Base-by-base conservation (phyloP, 164 flowering plant species). In the Chimonanthus praecox region DNA sequence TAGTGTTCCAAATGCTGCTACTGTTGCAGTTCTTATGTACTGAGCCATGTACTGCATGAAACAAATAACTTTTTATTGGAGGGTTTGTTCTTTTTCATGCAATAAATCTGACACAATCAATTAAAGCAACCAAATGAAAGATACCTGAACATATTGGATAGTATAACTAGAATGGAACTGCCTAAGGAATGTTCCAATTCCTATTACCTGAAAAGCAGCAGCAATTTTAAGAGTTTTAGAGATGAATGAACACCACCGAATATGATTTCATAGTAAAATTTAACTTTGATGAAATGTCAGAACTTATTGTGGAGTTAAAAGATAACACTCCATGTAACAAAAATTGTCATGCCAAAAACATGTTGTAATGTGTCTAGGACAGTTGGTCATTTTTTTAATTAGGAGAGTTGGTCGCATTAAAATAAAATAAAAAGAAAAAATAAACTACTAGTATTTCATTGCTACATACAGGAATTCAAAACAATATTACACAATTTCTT, bases 11-110 rank as follows among this genome's bases (percentile, higher is more conserved):
- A 67, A 73, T 69, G 79, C 63, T 45, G 77, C 9, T 49, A 70
- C 82, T 6, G 72, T 67, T 7, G 58, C 6, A 7, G 75, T 49
- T 58, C 76, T 64, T 46, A 76, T 63, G 54, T 79, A 73, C 64
- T 79, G 82, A 67, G 79, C 76, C 74, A 79, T 79, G 73, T 79
- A 76, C 82, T 79, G 78, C 75, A 79, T 65, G 58, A 20, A 21
- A 62, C 48, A 64, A 11, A 58, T 51, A 33, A 33, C 33, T 33
- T 33, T 33, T 33, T 33, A 1, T 33, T 16, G 3, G 7, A 54
- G 16, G 67, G 33, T 20, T 47, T 58, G 9, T 43, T 33, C 47
- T 21, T 21, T 6, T 21, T 7, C 44, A 33, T 65, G n/a, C 45
- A 3, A 43, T 65, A 44, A 44, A 65, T 8, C 9, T 9, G 9